Base-by-base conservation (phyloP, 805 yeast genomes). In the Yamadazyma kitorensis region DNA sequence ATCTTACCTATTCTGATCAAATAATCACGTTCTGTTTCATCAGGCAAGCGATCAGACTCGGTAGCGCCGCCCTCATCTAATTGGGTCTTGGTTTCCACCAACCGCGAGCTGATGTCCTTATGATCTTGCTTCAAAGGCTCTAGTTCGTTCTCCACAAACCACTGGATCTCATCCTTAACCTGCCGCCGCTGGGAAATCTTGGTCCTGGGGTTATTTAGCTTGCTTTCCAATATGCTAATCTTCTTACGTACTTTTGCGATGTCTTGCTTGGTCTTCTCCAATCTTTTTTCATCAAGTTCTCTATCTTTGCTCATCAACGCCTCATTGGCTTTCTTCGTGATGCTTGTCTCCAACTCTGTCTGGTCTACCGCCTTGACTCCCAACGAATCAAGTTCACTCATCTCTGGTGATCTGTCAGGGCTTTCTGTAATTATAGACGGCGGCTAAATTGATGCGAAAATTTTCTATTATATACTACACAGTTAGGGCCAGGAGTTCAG, bases 1-100 rank as follows among this genome's bases (percentile, higher is more conserved):
- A 88, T 77, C 54, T 87, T 80, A 18, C 98, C 98, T 0, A 91
- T 89, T 44, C 98, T 70, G 0, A 93, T 76, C 40, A 93, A 66
- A 51, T 59, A 89, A 32, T 89, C 97, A 37, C 76, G 76, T 50
- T 83, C 84, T 0, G 87, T 60, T 51, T 93, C 98, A n/a, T 75
- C 84, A 0, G 83, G 78, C 5, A 74, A 64, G 43, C 70, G 65
- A 12, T 46, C 38, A 1, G 40, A 50, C 1, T 52, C 8, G 39
- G 49, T 4, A 38, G 41, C 2, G 35, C 39, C 2, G 29, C 43
- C 2, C 36, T 23, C 48, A 35, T 58, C 59, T 14, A 82, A 52
- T 39, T 82, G 68, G 19, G 49, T 68, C 37, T 39, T 44, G 39
- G 44, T 52, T 24, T 57, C 57, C 37, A 38, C 58, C 54, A 45